Evolutionary conservation across 176 grass and related monocot genomes (phyloP).

Genomic region (Oryza brachyantha): DNA sequence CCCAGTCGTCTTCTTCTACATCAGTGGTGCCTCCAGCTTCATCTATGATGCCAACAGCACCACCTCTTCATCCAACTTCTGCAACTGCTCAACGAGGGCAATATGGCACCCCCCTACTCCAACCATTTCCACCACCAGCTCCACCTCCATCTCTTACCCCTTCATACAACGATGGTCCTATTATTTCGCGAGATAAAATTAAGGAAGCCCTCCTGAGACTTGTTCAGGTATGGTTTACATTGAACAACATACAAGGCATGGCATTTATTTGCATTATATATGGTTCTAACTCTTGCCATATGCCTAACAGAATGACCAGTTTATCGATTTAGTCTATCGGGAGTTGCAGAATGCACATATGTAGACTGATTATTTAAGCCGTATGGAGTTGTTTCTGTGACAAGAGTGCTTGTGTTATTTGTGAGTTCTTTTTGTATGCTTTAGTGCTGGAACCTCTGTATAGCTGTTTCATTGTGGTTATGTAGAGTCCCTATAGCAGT

Average conservation of each 20-base stretch:
- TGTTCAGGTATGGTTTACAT: slow-evolving; percentile 53
- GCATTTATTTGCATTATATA: slow-evolving; percentile 2
- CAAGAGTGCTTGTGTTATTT: slow-evolving; percentile 7
- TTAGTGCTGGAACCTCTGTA: slow-evolving; percentile 31
- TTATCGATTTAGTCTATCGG: slow-evolving; percentile 66
- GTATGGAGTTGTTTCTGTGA: not conserved
- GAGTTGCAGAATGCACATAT: slow-evolving; percentile 63
- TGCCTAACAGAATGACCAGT: slow-evolving; percentile 58
- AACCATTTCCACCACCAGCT: slow-evolving; percentile 67
- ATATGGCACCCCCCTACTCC: slow-evolving; percentile 62
- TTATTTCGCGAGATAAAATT: slow-evolving; percentile 78
- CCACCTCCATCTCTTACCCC: slow-evolving; percentile 65
- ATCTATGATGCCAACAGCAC: slow-evolving; percentile 42
- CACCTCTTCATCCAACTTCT: slow-evolving; percentile 39
- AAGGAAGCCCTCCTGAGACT: slow-evolving; percentile 71
- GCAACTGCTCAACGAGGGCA: slow-evolving; percentile 35
- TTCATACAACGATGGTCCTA: slow-evolving; percentile 18
- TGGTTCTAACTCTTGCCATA: not conserved
- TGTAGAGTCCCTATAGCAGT: slow-evolving; percentile 43
- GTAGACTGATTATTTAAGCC: slow-evolving; percentile 16
- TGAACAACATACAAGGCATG: not conserved
- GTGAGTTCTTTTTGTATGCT: slow-evolving; percentile 29
- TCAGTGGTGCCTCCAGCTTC: slow-evolving; percentile 38
- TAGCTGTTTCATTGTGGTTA: slow-evolving; percentile 14
- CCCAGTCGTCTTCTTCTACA: slow-evolving; percentile 45